Evolutionary conservation across 2,329 filamentous ascomycete species (phyloP).

Genomic region (Fusarium setosum): DNA sequence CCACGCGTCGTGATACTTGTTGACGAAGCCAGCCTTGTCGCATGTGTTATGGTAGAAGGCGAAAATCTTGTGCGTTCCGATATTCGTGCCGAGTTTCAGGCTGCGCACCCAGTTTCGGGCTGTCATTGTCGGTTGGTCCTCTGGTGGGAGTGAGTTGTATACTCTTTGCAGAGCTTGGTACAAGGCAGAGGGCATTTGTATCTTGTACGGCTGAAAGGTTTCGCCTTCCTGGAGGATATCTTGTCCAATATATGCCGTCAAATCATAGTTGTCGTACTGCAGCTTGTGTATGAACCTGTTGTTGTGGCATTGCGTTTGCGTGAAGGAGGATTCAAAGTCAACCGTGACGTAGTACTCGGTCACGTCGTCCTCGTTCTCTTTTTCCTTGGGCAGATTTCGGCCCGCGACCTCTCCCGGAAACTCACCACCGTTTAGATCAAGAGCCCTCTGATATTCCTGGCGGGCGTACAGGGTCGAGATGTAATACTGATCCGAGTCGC

Average conservation of each 20-base stretch:
- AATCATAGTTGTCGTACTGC: conserved; percentile 52
- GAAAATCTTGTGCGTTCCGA: conserved; percentile 35
- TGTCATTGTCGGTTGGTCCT: neutral
- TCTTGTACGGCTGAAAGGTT: conserved; percentile 19
- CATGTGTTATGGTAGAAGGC: conserved; percentile 42
- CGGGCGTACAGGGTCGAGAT: conserved; percentile 33
- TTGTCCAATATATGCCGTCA: conserved; percentile 49
- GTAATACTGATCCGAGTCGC: conserved; percentile 38
- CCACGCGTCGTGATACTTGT: conserved; percentile 33
- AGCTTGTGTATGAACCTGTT: conserved; percentile 61
- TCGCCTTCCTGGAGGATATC: conserved; percentile 16
- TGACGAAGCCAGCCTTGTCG: conserved; percentile 34
- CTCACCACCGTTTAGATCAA: conserved; percentile 18
- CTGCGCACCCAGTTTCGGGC: conserved; percentile 22
- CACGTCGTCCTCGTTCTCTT: conserved; percentile 8
- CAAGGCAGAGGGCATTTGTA: conserved; percentile 34
- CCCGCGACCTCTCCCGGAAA: conserved; percentile 23
- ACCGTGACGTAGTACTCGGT: conserved; percentile 32
- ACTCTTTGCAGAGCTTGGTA: conserved; percentile 16
- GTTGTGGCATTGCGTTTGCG: conserved; percentile 58
- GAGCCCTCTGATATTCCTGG: conserved; percentile 36
- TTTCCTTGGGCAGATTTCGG: conserved; percentile 22
- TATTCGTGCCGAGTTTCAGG: conserved; percentile 35
- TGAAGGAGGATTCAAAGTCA: conserved; percentile 53
- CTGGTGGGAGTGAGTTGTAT: conserved; percentile 9